These are phyloP conservation scores for Tulasnella sp. DNA, from an alignment of 768 basidiomycete genomes.

Conservation along the genomic window DNA sequence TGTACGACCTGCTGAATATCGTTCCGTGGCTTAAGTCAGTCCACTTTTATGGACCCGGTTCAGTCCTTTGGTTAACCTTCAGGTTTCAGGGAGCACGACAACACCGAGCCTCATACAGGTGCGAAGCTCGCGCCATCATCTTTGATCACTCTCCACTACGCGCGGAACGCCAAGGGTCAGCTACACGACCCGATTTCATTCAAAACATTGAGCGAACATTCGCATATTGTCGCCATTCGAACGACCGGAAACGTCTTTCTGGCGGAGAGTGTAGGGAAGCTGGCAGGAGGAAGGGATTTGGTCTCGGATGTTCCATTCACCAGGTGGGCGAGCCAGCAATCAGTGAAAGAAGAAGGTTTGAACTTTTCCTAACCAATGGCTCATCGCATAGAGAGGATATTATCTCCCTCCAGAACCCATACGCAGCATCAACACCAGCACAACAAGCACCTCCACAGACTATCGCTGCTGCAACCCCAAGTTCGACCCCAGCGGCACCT, in stretches of 20 bases:
- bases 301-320: slow-evolving; percentile 76
- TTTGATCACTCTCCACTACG: slow-evolving; percentile 70
- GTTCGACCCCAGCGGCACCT: no score
- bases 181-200: slow-evolving; percentile 95
- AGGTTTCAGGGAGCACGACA: slow-evolving; percentile 63
- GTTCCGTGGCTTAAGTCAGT: slow-evolving; percentile 87
- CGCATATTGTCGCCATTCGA: slow-evolving; percentile 84
- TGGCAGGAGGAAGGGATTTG: slow-evolving; percentile 66
- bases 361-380: not conserved
- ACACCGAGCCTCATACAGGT: slow-evolving; percentile 68
- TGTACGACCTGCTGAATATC: slow-evolving; percentile 87
- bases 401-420: slow-evolving; percentile 88
- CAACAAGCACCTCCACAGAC: slow-evolving; percentile 56
- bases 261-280: slow-evolving; percentile 68
- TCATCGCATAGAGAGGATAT: slow-evolving; percentile 56
- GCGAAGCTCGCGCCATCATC: slow-evolving; percentile 59
- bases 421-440: slow-evolving; percentile 26
- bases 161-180: slow-evolving; percentile 74
- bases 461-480: no score
- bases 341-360: not conserved
- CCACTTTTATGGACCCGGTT: not conserved
- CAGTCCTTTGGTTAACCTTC: not conserved
- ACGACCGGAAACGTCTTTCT: slow-evolving; percentile 90
- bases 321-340: slow-evolving; percentile 47
- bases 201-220: slow-evolving; percentile 94